phyloP scores from a whole-genome alignment of 306 rosid species.

The Mucuna pruriens region DNA sequence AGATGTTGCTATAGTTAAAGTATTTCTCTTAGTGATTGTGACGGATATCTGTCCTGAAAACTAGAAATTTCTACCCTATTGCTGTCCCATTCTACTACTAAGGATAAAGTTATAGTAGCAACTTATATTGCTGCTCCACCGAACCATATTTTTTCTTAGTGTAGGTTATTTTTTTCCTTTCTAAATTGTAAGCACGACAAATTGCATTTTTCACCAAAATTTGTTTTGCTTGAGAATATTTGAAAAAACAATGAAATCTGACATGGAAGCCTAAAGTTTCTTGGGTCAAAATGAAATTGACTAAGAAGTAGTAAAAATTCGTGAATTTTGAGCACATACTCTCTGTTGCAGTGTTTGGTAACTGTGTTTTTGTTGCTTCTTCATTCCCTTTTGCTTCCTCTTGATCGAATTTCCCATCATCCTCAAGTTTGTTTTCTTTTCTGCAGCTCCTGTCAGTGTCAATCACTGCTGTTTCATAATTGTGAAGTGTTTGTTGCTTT shows the following conservation, averaged over 20 bases:
- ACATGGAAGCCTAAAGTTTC: neutral
- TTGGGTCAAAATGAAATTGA: neutral
- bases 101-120: neutral
- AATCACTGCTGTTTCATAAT: neutral
- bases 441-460: neutral
- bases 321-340: neutral
- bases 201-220: neutral
- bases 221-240: neutral
- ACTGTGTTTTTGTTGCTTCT: neutral
- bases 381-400: neutral
- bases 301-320: neutral
- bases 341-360: neutral
- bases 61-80: neutral
- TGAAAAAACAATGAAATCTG: no score
- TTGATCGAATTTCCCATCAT: neutral
- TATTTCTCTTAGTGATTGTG: neutral
- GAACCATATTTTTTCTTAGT: neutral
- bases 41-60: no score
- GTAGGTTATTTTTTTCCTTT: neutral
- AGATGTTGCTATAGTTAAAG: neutral
- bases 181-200: neutral
- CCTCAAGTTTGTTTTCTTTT: neutral
- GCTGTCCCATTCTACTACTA: neutral
- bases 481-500: neutral
- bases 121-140: no score